Evolutionary conservation across 169 alveolate species (phyloP).

Genomic region (Amoebophrya sp.): DNA sequence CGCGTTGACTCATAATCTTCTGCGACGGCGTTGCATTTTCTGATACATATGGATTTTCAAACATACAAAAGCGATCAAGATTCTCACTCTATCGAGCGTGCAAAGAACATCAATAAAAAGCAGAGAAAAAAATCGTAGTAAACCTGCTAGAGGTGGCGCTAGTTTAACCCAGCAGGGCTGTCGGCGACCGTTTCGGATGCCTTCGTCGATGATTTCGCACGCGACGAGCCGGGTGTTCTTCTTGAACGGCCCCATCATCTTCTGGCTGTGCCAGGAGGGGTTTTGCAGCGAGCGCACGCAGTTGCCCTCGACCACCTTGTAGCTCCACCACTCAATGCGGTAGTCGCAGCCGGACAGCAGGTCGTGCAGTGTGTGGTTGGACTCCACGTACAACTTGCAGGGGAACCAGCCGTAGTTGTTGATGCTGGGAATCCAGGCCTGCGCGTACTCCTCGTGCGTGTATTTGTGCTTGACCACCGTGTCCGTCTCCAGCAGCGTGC

Average conservation of each 20-base stretch:
- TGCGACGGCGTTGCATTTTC: too few species aligned
- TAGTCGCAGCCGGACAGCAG: background rate
- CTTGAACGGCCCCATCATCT: background rate
- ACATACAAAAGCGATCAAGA: too few species aligned
- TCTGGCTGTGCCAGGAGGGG: background rate
- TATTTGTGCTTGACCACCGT: background rate
- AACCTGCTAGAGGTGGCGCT: background rate
- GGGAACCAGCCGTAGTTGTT: slow-evolving; percentile 10
- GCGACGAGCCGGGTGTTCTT: background rate
- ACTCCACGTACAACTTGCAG: background rate
- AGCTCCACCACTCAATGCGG: background rate
- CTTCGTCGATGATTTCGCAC: background rate
- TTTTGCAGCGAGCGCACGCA: background rate
- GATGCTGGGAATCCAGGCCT: background rate
- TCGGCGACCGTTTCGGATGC: background rate
- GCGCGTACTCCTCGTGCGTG: slow-evolving; percentile 17
- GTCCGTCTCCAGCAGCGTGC: slow-evolving; percentile 12
- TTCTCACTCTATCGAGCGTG: too few species aligned
- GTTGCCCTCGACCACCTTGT: background rate
- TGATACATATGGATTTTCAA: too few species aligned
- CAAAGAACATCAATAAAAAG: too few species aligned
- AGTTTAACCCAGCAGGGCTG: background rate
- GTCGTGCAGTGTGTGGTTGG: background rate
- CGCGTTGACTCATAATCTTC: too few species aligned
- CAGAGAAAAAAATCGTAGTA: too few species aligned